Evolutionary conservation across 306 rosid species (phyloP), one percentile per base, ranked within the genome.

Genomic region (Cucumis hystrix): DNA sequence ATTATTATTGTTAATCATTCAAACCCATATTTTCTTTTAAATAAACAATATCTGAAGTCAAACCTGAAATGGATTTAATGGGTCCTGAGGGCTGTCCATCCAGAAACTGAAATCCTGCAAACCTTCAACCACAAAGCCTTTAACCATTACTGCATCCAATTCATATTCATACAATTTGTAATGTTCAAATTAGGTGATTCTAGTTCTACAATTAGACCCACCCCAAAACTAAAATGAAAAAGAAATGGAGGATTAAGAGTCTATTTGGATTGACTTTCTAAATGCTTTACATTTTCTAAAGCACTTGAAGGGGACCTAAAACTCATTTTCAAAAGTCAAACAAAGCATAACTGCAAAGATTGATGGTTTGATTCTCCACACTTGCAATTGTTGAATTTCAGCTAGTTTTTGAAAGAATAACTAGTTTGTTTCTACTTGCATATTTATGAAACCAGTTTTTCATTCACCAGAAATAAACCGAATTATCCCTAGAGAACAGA

Each of bases 61-160:
- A 85, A 89, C 97, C n/a, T 77, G 88, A 74, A 82, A 63, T 68
- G 72, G 92, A 81, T 82, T 85, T 89, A 68, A 85, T 80, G 54
- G 84, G 56, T 74, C 74, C 75, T 73, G 86, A 79, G 73, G 82
- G 71, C 76, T 83, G 85, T 74, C 83, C 89, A 79, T 89, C 87
- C 43, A 92, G 85, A 82, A 83, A 40, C 87, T 92, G 97, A 87
- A 90, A 95, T 61, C 93, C 98, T 66, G 79, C 66, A 80, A 90
- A 90, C 99, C 99, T 95, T 88, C 74, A 67, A 67, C 74, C 30
- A 67, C 55, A 67, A 67, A 41, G n/a, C 28, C 72, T 65, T 39
- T n/a, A 65, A 39, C 72, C 72, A 65, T 17, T 35, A 62, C 68
- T 33, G 41, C 45, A 33, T 63, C 12, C 21, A 58, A 20, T 55